Conservation (phyloP, 2,329 filamentous ascomycete species). For the Colletotrichum aenigma region DNA sequence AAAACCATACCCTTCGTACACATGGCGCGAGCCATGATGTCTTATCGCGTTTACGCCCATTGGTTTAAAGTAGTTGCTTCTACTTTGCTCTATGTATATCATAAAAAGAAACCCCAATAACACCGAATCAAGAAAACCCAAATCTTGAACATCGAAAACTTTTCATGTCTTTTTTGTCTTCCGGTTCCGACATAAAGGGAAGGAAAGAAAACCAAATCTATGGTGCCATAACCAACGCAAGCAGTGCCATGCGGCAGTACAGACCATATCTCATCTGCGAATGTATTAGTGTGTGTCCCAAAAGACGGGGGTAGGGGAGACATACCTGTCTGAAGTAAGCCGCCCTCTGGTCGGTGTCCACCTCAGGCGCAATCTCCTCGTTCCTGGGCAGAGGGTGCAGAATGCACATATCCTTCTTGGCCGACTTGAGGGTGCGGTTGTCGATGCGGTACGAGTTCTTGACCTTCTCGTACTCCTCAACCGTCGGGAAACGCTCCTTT, state of each 20-base stretch:
- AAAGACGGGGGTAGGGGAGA: slow-evolving; percentile 23
- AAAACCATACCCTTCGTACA: slow-evolving; percentile 4
- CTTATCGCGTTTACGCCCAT: slow-evolving; percentile 10
- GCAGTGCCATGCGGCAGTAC: slow-evolving; percentile 96
- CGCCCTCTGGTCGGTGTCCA: slow-evolving; percentile 95
- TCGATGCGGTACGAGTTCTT: slow-evolving; percentile 91
- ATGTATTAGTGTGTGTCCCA: slow-evolving; percentile 41
- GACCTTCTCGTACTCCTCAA: slow-evolving; percentile 81
- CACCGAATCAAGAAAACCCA: not conserved
- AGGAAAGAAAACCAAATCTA: slow-evolving; percentile 21
- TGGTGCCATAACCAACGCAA: slow-evolving; percentile 82
- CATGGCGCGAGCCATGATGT: slow-evolving; percentile 15
- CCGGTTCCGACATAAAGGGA: slow-evolving; percentile 1
- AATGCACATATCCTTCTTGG: slow-evolving; percentile 92
- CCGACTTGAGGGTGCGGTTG: slow-evolving; percentile 86
- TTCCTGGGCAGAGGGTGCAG: slow-evolving; percentile 96
- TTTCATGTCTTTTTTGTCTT: slow-evolving; percentile 12
- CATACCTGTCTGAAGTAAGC: slow-evolving; percentile 99
- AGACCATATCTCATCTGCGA: slow-evolving; percentile 93
- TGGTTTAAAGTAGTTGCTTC: slow-evolving; percentile 19
- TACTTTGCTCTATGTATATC: slow-evolving; percentile 16
- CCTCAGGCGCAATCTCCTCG: slow-evolving; percentile 90
- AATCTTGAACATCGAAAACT: not conserved
- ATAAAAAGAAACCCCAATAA: slow-evolving; percentile 2
- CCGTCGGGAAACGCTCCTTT: slow-evolving; percentile 89